Base-by-base conservation (phyloP, 176 grass and related monocot genomes). In the Pontederia paniculata region DNA sequence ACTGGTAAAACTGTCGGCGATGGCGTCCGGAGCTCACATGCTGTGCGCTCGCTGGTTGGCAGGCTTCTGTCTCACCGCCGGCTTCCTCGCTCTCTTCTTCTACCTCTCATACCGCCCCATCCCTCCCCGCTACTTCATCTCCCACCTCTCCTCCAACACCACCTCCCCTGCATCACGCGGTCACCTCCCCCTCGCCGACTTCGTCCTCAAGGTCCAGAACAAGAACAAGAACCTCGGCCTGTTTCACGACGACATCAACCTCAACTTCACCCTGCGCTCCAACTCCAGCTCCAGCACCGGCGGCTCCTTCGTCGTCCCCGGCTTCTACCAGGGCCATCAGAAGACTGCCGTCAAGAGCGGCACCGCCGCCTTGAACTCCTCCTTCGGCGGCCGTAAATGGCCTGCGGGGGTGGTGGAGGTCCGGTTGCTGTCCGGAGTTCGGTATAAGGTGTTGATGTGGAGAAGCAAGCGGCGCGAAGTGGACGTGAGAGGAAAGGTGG, bases 251-350 rank as follows among this genome's bases (percentile, higher is more conserved):
- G 2, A 21, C 42, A 37, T 69, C 44, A 17, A 9, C 18, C 42
- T 69, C 42, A 12, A 42, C 53, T 43, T 69, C 43, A 47, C 44
- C 37, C 44, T 67, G 13, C 14, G 3, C 2, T 12, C 67, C 62
- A 51, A 5, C 43, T 43, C 49, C 28, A 37, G 28, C 49, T 21
- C 44, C 43, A 46, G 47, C 47, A 22, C n/a, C 10, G 19, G 48
- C 25, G 10, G 50, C 28, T 5, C 25, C 50, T 5, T 12, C 50
- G 9, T 19, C 54, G 42, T 58, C 15, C 53, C 67, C 21, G 67
- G 53, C 20, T 70, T 70, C 43, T 70, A 70, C 44, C 67, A 70
- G 67, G 67, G 67, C 53, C 43, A 57, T 15, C 13, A 37, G 15
- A 70, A 48, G 67, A 70, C 67, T 14, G 54, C 67, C 21, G 9